A percentile compares a stretch with the other conserved stretches of the same genome.
Conservation (phyloP, 306 rosid species). For the Medicago arabica region DNA sequence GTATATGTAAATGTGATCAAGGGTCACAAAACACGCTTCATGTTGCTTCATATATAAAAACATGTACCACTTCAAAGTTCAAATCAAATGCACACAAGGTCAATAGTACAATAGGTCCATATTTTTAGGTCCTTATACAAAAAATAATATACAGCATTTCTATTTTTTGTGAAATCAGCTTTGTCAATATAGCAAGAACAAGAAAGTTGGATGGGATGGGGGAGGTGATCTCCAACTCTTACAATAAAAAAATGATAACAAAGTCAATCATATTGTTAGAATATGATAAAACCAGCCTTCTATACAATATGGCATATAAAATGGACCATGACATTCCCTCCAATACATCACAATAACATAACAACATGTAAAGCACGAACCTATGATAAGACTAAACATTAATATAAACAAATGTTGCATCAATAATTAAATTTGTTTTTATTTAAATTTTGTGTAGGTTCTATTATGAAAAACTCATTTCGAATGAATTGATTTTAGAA, state of each 20-base stretch:
- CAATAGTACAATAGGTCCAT: not conserved
- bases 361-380: not conserved
- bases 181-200: conserved; percentile 11
- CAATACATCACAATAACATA: conserved; percentile 7
- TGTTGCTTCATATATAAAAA: conserved; percentile 7
- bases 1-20: conserved; percentile 13
- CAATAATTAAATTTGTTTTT: no score
- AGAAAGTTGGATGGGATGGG: conserved; percentile 29
- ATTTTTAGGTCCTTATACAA: not conserved
- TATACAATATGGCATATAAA: not conserved
- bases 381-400: not conserved
- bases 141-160: not conserved
- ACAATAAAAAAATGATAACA: not conserved
- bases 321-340: conserved; percentile 34
- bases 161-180: not conserved
- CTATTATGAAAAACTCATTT: no score
- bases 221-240: conserved; percentile 37
- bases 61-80: not conserved
- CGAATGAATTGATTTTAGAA: no score
- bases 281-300: not conserved
- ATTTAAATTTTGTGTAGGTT: no score
- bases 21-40: conserved; percentile 22
- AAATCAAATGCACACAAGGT: not conserved
- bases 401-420: no score
- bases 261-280: conserved; percentile 13